Evolutionary conservation across 257 asterid species (phyloP), one percentile per base, ranked within the genome.

Genomic region (Thymus quinquecostatus): DNA sequence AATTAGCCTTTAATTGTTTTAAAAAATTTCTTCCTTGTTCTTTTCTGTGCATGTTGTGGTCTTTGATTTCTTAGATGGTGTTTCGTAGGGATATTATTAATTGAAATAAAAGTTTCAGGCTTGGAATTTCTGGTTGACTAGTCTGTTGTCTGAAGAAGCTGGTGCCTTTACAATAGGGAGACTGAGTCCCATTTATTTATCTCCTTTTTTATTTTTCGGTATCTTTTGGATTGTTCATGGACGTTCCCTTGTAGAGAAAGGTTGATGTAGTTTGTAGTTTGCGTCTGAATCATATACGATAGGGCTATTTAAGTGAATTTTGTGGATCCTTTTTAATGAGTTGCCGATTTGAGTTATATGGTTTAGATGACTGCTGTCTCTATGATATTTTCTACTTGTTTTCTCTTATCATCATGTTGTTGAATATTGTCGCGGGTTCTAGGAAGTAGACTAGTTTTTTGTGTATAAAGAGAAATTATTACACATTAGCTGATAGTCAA

Each of bases 21-120:
- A 40, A 10, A 8, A 36, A 7, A 6, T 53, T 21, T 1, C 6
- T 57, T 0, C 8, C 0, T n/a, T 38, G 41, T 3, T 2, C 48
- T 45, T 50, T 13, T 14, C 10, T 10, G 41, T 72, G 71, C 78
- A 66, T 73, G 75, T 55, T 72, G 28, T 45, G 69, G 67, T 40
- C 32, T 60, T 14, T 36, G 68, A 41, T 55, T 53, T 36, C 48
- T 33, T 30, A 13, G 73, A 28, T 48, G 65, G 59, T 55, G 59
- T 64, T 50, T 47, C 21, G 75, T 66, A 8, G 60, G 50, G n/a
- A 40, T 48, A 5, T 54, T 47, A 60, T 68, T 29, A 13, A 70
- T 64, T 67, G 30, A 28, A 74, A 61, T 60, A 45, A 47, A 59
- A 21, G 9, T 73, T 38, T 55, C 6, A 32, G 75, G 7, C 65